Evolutionary conservation across 371 early-diverging fungal genomes (phyloP).

Genomic region (Saksenaea vasiformis): DNA sequence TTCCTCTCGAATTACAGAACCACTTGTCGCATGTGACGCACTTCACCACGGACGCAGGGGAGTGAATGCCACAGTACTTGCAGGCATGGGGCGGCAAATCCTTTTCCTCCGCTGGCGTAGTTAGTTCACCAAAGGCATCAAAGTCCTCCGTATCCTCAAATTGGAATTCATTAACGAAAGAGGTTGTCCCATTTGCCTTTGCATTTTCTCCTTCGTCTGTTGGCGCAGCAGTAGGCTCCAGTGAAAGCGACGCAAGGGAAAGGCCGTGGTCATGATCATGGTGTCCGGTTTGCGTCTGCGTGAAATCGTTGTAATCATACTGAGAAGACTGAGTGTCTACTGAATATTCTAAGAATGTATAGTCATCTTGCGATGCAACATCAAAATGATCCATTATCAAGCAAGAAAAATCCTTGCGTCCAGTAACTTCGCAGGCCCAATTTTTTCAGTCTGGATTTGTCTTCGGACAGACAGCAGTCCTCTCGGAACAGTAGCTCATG

Average conservation of each 20-base stretch:
- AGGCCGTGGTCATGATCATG: constrained; percentile 38
- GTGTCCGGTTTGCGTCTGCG: constrained; percentile 30
- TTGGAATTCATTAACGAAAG: constrained; percentile 41
- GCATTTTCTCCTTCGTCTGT: constrained; percentile 23
- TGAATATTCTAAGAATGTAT: constrained; percentile 54
- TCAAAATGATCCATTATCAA: constrained; percentile 53
- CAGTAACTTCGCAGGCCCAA: too few species aligned
- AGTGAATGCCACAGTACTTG: constrained; percentile 94
- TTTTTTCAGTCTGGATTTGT: too few species aligned
- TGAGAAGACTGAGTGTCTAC: constrained; percentile 66
- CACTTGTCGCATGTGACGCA: constrained; percentile 93
- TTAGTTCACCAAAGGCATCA: constrained; percentile 47
- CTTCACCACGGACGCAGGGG: constrained; percentile 87
- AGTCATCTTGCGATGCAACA: constrained; percentile 53
- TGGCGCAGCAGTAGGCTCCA: constrained; percentile 15
- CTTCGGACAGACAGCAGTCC: too few species aligned
- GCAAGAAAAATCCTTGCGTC: not conserved
- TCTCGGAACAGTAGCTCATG: too few species aligned
- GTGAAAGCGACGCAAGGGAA: constrained; percentile 32
- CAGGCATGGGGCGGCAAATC: constrained; percentile 88
- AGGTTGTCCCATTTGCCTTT: constrained; percentile 26
- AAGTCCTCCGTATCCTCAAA: constrained; percentile 54
- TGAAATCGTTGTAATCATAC: constrained; percentile 63
- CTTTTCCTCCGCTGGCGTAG: constrained; percentile 39
- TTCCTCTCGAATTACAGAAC: constrained; percentile 97